Evolutionary conservation across 306 rosid species (phyloP), one percentile per base, ranked within the genome.

Genomic region (Cicer bijugum): DNA sequence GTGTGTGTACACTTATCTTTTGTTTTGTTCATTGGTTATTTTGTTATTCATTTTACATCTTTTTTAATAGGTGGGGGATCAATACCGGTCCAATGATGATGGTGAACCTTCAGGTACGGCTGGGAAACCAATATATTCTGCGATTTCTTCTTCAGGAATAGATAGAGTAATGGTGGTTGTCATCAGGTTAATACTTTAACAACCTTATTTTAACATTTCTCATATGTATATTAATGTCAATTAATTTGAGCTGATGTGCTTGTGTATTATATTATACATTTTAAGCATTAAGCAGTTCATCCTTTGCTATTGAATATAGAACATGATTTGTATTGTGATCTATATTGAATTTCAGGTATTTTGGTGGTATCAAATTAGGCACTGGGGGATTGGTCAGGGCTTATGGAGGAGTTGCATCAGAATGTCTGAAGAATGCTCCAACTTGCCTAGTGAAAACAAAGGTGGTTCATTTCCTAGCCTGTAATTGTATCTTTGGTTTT

Each of bases 81-180:
- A 91, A 75, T 93, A 69, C 56, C 88, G 96, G 74, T 91, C 97
- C 69, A 93, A 89, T 85, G 98, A 93, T 82, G 98, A 93, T 10
- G 94, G 97, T 43, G 98, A 93, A 69, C 94, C 94, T 7, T 93
- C 97, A 14, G 96, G 98, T 64, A 93, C 97, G 4, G 97, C 97
- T 17, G 97, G 98, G 66, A 93, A 93, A 79, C 98, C 97, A 15
- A 93, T 93, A 78, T 85, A 81, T 45, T 82, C 98, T 73, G 96
- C 97, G 20, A 88, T 93, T 78, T 86, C 66, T 71, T 86, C 97
- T 75, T 91, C 98, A 14, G 96, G 97, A 59, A 84, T 93, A 75
- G 97, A 93, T 76, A 91, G 91, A 88, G 90, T 93, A 71, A 88
- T 93, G 98, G 98, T 93, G 79, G 97, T 91, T 16, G 97, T 93